Evolutionary conservation across 2,329 filamentous ascomycete genomes (phyloP), one percentile per base, ranked within the genome.

Genomic region (Cladosporium velox): DNA sequence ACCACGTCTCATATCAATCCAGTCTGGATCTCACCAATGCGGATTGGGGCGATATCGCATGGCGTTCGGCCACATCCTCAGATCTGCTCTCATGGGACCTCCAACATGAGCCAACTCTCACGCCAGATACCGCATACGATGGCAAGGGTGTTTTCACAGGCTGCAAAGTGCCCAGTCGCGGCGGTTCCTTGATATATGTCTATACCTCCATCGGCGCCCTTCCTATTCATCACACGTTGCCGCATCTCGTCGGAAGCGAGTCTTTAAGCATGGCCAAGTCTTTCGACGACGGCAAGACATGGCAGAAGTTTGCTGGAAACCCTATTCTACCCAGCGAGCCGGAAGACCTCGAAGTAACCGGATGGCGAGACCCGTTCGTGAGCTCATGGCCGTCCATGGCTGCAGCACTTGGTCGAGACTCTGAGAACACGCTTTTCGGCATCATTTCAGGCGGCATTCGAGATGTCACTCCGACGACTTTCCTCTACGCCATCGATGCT

Each of bases 361-460:
- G 78, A 3, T 82, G 77, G 76, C 72, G 80, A 65, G 80, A 82
- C 67, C 80, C 80, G 0, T 81, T 73, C 60, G 66, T 81, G 12
- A 72, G 66, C 47, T 44, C 66, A 6, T 79, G 77, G 77, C 65
- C 72, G 15, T 64, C 70, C 2, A 71, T 77, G 70, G 68, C 67
- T 21, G 51, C 34, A 14, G 60, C 67, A 7, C 64, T 74, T 8
- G 66, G 65, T 24, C 44, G 68, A 5, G 60, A 68, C 21, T 32
- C 67, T 5, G 62, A 69, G 10, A 35, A 69, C 5, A 72, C 67
- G 4, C 72, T 85, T 0, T 84, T 83, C 65, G 84, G 82, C 2
- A 76, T 84, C 14, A 75, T 85, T 10, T 83, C 83, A 0, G 83
- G 84, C 1, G 83, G 83, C 0, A 75, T 85, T 28, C 66, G 72